Conservation (phyloP, 805 yeast genomes). For the Barnettozyma sucrosica region DNA sequence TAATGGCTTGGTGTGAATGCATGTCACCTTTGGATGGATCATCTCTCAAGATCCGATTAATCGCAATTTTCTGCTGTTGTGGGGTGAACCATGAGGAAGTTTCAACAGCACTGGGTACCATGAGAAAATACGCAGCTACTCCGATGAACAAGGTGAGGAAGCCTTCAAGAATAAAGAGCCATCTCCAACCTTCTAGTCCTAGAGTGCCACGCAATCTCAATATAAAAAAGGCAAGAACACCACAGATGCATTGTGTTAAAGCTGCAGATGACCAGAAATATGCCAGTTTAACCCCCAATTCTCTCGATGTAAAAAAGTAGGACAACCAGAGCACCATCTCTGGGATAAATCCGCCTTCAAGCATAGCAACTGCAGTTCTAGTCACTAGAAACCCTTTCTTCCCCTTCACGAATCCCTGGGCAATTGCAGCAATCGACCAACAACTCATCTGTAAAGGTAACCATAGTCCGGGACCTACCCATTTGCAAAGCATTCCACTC, state of each 20-base stretch:
- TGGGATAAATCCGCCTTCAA: slow-evolving; percentile 69
- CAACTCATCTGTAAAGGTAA: slow-evolving; percentile 50
- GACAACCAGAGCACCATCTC: slow-evolving; percentile 61
- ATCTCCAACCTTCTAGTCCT: slow-evolving; percentile 56
- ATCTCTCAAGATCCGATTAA: slow-evolving; percentile 54
- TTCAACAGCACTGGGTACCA: slow-evolving; percentile 55
- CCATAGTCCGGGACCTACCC: slow-evolving; percentile 55
- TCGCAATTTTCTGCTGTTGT: slow-evolving; percentile 51
- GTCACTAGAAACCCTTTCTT: slow-evolving; percentile 39
- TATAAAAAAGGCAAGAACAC: slow-evolving; percentile 49
- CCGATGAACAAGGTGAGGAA: slow-evolving; percentile 51
- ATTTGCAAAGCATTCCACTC: slow-evolving; percentile 48
- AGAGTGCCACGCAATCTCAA: slow-evolving; percentile 43
- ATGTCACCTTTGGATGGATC: slow-evolving; percentile 66
- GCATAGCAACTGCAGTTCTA: slow-evolving; percentile 44
- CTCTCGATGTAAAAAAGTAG: slow-evolving; percentile 57
- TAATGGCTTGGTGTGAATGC: slow-evolving; percentile 53
- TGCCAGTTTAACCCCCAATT: slow-evolving; percentile 53
- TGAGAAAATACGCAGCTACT: slow-evolving; percentile 35
- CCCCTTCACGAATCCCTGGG: slow-evolving; percentile 40
- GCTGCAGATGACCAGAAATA: slow-evolving; percentile 56
- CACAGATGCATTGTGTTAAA: slow-evolving; percentile 39
- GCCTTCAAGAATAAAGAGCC: slow-evolving; percentile 66
- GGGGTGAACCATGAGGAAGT: slow-evolving; percentile 54
- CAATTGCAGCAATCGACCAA: slow-evolving; percentile 55